These are phyloP conservation scores for Smittium culicis DNA, from an alignment of 371 early-diverging fungal genomes.

Conservation along the genomic window DNA sequence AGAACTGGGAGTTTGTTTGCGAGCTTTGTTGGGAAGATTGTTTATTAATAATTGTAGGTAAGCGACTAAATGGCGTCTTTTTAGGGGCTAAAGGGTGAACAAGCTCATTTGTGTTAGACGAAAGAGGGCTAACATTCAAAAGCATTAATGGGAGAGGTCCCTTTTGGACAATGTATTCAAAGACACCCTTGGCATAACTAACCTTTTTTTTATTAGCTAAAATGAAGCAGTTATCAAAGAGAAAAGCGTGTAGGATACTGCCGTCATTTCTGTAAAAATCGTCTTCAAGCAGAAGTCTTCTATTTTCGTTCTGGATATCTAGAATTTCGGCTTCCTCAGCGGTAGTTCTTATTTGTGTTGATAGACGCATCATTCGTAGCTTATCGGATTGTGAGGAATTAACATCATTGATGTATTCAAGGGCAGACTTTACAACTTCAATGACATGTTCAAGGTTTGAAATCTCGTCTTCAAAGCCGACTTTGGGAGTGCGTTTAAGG, in stretches of 20 bases:
- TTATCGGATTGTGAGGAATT: constrained; percentile 40
- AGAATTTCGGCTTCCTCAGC: constrained; percentile 24
- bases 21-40: constrained; percentile 11
- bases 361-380: constrained; percentile 36
- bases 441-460: constrained; percentile 31
- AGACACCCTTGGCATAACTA: constrained; percentile 21
- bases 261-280: constrained; percentile 18
- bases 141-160: constrained; percentile 27
- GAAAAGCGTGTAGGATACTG: constrained; percentile 22
- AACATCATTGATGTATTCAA: constrained; percentile 37
- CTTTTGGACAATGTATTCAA: constrained; percentile 24
- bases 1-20: neutral
- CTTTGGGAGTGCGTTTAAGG: constrained; percentile 30
- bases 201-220: constrained; percentile 24
- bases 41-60: neutral
- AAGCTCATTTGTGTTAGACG: constrained; percentile 12
- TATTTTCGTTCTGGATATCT: constrained; percentile 18
- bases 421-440: constrained; percentile 28
- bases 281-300: constrained; percentile 26
- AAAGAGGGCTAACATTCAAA: constrained; percentile 19
- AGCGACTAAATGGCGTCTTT: constrained; percentile 6
- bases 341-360: constrained; percentile 23
- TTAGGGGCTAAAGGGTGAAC: constrained; percentile 18
- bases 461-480: constrained; percentile 28
- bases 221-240: constrained; percentile 30